Percentiles rank a stretch among this genome's conserved stretches.
Conservation (phyloP, 768 basidiomycete genomes). For the Kwoniella sp. region DNA sequence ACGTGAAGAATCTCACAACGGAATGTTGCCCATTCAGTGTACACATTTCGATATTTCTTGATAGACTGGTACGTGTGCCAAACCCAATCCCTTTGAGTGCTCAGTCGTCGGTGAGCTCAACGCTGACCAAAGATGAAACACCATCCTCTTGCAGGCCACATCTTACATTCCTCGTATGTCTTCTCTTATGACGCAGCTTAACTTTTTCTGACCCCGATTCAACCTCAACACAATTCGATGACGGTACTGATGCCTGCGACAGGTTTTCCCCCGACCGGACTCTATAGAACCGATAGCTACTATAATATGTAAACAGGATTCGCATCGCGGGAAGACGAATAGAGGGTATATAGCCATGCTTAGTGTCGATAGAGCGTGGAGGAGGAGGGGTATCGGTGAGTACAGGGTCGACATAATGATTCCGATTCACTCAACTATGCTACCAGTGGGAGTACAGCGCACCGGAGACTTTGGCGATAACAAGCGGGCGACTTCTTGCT, state of each 20-base stretch:
- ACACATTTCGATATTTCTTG: conserved; percentile 95
- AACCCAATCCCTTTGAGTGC: no score
- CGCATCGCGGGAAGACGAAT: conserved; percentile 69
- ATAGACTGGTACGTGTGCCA: conserved; percentile 76
- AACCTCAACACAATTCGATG: no score
- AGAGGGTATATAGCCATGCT: conserved; percentile 99
- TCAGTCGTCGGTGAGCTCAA: no score
- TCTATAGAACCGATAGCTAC: conserved; percentile 73
- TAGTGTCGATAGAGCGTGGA: conserved; percentile 77
- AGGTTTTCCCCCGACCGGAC: conserved; percentile 66
- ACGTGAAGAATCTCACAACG: no score
- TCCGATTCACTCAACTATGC: no score
- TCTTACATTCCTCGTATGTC: conserved; percentile 68
- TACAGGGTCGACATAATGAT: conserved; percentile 25
- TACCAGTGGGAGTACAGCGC: no score
- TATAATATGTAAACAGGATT: conserved; percentile 95
- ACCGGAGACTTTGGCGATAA: no score
- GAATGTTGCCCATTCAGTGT: no score
- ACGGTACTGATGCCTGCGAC: no score
- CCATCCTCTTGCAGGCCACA: conserved; percentile 93
- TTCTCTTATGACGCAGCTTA: not conserved
- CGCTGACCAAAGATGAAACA: no score
- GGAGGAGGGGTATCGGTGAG: conserved; percentile 90
- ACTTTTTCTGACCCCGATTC: no score
- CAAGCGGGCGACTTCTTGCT: no score